A percentile compares a stretch with the other conserved stretches of the same genome.
Evolutionary conservation across 306 rosid species (phyloP).

Genomic region (Psophocarpus tetragonolobus): DNA sequence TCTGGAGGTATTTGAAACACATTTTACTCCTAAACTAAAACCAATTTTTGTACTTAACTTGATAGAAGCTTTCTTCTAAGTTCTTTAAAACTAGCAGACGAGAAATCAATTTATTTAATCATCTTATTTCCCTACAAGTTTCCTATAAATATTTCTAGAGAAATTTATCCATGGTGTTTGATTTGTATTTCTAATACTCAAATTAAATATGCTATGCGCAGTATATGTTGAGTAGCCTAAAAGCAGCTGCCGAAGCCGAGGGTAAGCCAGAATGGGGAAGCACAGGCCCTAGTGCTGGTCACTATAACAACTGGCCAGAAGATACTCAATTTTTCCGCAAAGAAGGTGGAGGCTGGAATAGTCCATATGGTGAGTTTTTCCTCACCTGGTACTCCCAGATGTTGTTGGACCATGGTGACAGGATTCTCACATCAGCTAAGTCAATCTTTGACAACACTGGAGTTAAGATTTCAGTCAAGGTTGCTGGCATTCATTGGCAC

Average conservation of each 20-base stretch:
- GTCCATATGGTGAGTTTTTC: slow-evolving; percentile 78
- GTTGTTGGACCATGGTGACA: slow-evolving; percentile 88
- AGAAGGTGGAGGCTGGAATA: slow-evolving; percentile 90
- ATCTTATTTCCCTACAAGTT: too few species aligned
- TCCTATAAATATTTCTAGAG: neutral
- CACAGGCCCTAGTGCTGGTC: slow-evolving; percentile 98
- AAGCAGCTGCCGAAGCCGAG: slow-evolving; percentile 77
- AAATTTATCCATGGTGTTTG: neutral
- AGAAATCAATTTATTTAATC: too few species aligned
- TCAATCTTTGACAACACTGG: slow-evolving; percentile 56
- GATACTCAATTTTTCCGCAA: slow-evolving; percentile 79
- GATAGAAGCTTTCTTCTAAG: neutral
- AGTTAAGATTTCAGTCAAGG: slow-evolving; percentile 81
- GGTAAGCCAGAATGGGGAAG: slow-evolving; percentile 88
- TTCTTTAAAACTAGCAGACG: neutral
- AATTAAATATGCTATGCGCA: slow-evolving; percentile 35
- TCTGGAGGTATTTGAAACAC: neutral
- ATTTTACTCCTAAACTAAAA: neutral
- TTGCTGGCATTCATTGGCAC: slow-evolving; percentile 98
- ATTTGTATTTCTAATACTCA: neutral
- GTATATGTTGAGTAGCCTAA: slow-evolving; percentile 81
- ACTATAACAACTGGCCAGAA: slow-evolving; percentile 96
- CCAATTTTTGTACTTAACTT: neutral
- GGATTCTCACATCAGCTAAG: slow-evolving; percentile 73
- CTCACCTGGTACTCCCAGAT: slow-evolving; percentile 89